A percentile compares a stretch with the other conserved stretches of the same genome.
Evolutionary conservation across 1,139 yeast genomes (phyloP).

Genomic region (Candida tropicalis): DNA sequence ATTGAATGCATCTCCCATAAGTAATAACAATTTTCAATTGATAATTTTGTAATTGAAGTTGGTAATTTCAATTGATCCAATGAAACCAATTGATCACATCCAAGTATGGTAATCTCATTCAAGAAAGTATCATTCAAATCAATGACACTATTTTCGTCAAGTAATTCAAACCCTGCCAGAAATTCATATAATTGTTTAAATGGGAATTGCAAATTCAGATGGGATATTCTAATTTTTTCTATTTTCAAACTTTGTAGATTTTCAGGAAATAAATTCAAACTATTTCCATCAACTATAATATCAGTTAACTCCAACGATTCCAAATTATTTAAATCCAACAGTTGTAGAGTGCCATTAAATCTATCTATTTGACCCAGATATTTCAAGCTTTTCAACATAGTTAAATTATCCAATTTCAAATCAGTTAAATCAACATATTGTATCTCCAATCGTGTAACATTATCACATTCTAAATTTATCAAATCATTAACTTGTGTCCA

Average conservation of each 20-base stretch:
- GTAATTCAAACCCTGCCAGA: not conserved
- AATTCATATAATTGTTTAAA: constrained; percentile 4
- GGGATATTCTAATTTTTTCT: not conserved
- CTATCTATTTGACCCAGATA: not conserved
- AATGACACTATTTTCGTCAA: not conserved
- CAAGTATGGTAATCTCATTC: not conserved
- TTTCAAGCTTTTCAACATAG: not conserved
- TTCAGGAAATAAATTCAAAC: not conserved
- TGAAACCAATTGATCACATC: constrained; percentile 6
- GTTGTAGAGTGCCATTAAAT: not conserved
- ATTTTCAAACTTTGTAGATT: not conserved
- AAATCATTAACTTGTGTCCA: not conserved
- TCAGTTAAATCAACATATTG: not conserved
- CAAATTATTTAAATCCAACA: not conserved
- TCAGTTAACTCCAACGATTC: not conserved
- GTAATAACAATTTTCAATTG: constrained; percentile 5
- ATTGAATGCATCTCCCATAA: constrained; percentile 6
- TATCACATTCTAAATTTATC: not conserved
- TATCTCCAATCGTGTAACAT: not conserved
- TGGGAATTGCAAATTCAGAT: not conserved
- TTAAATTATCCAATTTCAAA: not conserved
- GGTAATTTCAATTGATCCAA: constrained; percentile 9
- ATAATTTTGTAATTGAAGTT: constrained; percentile 4
- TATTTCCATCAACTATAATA: not conserved
- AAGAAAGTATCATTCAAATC: not conserved